Evolutionary conservation across 2,329 filamentous ascomycete species (phyloP), one percentile per base, ranked within the genome.

Genomic region (Cryphonectria japonica): DNA sequence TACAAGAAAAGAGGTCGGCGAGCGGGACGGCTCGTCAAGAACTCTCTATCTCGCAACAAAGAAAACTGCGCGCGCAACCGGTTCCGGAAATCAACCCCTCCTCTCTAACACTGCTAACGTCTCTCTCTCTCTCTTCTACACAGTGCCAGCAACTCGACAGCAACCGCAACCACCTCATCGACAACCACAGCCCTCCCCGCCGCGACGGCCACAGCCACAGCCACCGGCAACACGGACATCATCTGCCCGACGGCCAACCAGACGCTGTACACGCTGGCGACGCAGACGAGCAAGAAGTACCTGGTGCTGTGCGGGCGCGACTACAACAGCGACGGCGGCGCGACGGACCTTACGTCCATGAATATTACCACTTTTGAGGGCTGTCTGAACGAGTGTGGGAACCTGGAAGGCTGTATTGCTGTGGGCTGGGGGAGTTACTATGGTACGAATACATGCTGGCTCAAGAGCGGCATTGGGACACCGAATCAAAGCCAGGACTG

Each of bases 371-470:
- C 74, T 2, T 73, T 81, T n/a, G 76, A 76, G 61, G 77, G 76
- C 9, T 83, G 81, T 69, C 75, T 82, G 26, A 75, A 76, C 29
- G 66, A 67, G 1, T 83, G 81, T 66, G 77, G 78, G 7, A 34
- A 16, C 2, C 74, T 77, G 64, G 71, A 75, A 2, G 74, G 70
- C 0, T 83, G 81, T 62, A 75, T 74, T 0, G 81, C 78, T 1
- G 80, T 79, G 0, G 79, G 81, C 16, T 83, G 79, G 79, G 81
- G 81, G 0, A 71, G 68, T 3, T 77, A 76, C 46, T 26, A 78
- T 0, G 78, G 77, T 8, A 57, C 65, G 1, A 46, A 75, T 8
- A 73, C 75, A 1, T 83, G 81, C 73, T 83, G 78, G 77, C 72
- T 82, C 66, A 82, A 83, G 76, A 78, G 77, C 39, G 66, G 69